phyloP scores from a whole-genome alignment of 768 basidiomycete species.

The Cubamyces sp. region DNA sequence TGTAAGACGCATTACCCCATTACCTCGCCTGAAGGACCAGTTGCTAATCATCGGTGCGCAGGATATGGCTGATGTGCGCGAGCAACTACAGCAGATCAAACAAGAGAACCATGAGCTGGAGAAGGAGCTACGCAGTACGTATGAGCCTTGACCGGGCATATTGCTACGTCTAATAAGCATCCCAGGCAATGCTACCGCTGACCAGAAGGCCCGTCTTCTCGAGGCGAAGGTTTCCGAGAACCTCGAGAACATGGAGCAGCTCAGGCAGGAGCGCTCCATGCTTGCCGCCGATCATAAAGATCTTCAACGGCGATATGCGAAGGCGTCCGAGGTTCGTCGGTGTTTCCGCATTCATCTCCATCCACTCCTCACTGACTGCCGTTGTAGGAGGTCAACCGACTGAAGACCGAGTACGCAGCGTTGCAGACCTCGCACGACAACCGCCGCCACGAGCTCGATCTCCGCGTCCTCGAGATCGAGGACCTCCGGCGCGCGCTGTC shows the following conservation, averaged over 20 bases:
- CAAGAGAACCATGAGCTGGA: conserved; percentile 76
- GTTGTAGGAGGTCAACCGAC: conserved; percentile 58
- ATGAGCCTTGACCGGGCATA: background rate
- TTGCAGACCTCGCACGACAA: conserved; percentile 72
- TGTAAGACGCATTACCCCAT: conserved; percentile 44
- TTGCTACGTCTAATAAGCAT: background rate
- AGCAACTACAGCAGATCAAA: conserved; percentile 69
- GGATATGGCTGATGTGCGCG: conserved; percentile 81
- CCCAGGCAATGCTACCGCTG: conserved; percentile 64
- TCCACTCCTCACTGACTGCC: background rate
- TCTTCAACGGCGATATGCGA: conserved; percentile 67
- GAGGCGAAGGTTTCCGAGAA: conserved; percentile 74
- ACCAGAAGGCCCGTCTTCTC: conserved; percentile 73
- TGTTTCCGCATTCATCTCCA: background rate
- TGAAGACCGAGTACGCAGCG: conserved; percentile 62
- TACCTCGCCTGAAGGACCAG: background rate
- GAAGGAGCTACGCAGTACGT: conserved; percentile 69
- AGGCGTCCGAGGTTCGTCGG: conserved; percentile 62
- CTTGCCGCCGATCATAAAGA: conserved; percentile 72
- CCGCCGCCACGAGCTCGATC: conserved; percentile 73
- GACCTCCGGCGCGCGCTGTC: conserved; percentile 72
- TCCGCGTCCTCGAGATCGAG: conserved; percentile 72
- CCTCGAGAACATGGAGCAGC: conserved; percentile 66
- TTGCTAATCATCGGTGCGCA: conserved; percentile 34
- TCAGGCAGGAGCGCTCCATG: conserved; percentile 76